A percentile compares a stretch with the other conserved stretches of the same genome.
These are phyloP conservation scores for Saccharomyces hybrid DNA, from an alignment of 1,139 yeast species.

Conservation along the genomic window DNA sequence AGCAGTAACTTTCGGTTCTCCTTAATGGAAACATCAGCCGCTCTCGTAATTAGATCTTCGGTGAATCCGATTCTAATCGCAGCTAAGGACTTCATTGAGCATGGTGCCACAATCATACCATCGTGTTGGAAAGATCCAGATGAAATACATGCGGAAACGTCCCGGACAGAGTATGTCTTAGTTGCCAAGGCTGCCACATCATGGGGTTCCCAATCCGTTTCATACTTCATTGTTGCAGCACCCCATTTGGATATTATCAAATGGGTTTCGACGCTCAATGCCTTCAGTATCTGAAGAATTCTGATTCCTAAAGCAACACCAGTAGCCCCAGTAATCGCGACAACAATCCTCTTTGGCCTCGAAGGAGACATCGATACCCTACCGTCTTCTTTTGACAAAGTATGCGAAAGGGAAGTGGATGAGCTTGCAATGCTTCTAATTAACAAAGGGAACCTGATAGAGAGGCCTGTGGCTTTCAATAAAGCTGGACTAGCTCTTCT, in stretches of 20 bases:
- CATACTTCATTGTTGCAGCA: slow-evolving; percentile 23
- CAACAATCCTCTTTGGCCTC: slow-evolving; percentile 16
- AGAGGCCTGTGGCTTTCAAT: neutral
- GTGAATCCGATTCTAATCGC: slow-evolving; percentile 23
- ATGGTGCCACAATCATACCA: slow-evolving; percentile 27
- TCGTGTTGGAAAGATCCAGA: slow-evolving; percentile 26
- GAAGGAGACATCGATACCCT: neutral
- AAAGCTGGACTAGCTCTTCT: neutral
- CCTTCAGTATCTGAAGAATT: slow-evolving; percentile 14
- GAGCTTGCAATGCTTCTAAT: neutral
- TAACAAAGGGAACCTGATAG: neutral
- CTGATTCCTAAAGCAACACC: slow-evolving; percentile 20
- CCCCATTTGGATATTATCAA: slow-evolving; percentile 25
- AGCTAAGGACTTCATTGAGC: slow-evolving; percentile 25
- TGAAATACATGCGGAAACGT: slow-evolving; percentile 22
- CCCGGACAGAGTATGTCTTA: slow-evolving; percentile 14
- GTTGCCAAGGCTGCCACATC: slow-evolving; percentile 16
- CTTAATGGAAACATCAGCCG: slow-evolving; percentile 25
- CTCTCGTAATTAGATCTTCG: slow-evolving; percentile 22
- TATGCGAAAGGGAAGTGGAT: neutral
- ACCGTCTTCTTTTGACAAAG: neutral
- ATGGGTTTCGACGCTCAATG: slow-evolving; percentile 19
- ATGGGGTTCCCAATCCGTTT: slow-evolving; percentile 17
- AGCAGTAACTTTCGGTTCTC: slow-evolving; percentile 18
- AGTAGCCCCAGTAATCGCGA: slow-evolving; percentile 26